phyloP scores from a whole-genome alignment of 2,329 filamentous ascomycete species.

The Neonectria magnoliae region DNA sequence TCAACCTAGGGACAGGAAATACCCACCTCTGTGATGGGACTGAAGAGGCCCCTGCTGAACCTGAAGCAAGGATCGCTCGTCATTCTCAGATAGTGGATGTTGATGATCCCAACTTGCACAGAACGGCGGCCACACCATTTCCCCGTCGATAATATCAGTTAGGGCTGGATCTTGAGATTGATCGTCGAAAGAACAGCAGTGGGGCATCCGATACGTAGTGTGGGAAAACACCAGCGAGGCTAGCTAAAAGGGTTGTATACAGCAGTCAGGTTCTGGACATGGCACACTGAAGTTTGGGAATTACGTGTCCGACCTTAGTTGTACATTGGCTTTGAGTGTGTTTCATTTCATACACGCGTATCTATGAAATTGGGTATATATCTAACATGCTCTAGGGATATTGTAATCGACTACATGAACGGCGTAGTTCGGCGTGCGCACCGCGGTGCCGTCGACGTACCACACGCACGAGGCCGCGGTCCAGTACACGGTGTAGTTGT shows the following conservation, averaged over 20 bases:
- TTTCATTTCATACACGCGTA: slow-evolving; percentile 3
- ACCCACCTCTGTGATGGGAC: too few relatives aligned
- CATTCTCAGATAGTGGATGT: neutral
- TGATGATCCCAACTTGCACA: neutral
- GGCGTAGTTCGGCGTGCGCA: slow-evolving; percentile 66
- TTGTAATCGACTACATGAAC: neutral
- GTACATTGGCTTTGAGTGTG: slow-evolving; percentile 10
- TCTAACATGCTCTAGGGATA: slow-evolving; percentile 3
- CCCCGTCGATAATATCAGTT: neutral
- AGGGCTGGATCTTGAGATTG: neutral
- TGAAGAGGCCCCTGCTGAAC: neutral
- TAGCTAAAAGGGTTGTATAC: neutral
- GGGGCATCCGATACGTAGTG: too few relatives aligned
- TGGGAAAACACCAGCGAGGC: neutral
- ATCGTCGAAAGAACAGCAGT: neutral
- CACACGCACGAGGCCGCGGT: slow-evolving; percentile 69
- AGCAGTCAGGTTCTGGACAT: neutral
- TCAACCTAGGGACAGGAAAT: too few relatives aligned
- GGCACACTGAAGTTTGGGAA: neutral
- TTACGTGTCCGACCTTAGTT: slow-evolving; percentile 16
- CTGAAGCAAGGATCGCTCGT: neutral
- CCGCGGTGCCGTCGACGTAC: slow-evolving; percentile 67
- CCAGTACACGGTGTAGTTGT: slow-evolving; percentile 77
- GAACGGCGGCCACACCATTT: neutral
- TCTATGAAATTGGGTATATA: slow-evolving; percentile 15